These are phyloP conservation scores for Fusarium miscanthi DNA, from an alignment of 2,329 filamentous ascomycete genomes.

Conservation along the genomic window DNA sequence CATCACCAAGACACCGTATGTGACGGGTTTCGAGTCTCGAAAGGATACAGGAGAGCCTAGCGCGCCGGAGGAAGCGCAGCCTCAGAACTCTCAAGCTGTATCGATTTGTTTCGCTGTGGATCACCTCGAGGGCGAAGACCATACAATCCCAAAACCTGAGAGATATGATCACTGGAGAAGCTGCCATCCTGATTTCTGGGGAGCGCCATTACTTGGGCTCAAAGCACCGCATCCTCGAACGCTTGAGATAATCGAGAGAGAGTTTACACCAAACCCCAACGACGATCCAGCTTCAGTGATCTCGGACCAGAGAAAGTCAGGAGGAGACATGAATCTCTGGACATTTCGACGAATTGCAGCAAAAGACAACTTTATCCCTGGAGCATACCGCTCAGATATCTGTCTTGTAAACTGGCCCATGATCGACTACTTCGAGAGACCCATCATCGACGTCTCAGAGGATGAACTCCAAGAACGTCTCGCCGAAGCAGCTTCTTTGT, in stretches of 20 bases:
- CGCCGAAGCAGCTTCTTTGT: constrained; percentile 34
- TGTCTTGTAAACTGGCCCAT: constrained; percentile 48
- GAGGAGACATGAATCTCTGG: constrained; percentile 47
- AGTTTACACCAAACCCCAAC: constrained; percentile 43
- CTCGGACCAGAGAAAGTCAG: constrained; percentile 42
- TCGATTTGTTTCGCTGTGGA: constrained; percentile 47
- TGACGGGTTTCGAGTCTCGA: constrained; percentile 43
- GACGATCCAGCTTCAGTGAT: constrained; percentile 41
- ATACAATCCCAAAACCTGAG: constrained; percentile 38
- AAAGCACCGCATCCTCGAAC: constrained; percentile 44
- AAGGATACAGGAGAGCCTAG: constrained; percentile 44
- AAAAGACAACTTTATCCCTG: constrained; percentile 35
- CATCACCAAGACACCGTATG: constrained; percentile 40
- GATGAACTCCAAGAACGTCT: constrained; percentile 32
- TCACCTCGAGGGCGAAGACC: constrained; percentile 43
- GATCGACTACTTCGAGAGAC: constrained; percentile 47
- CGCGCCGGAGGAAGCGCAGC: constrained; percentile 42
- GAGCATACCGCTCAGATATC: constrained; percentile 42
- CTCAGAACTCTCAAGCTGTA: constrained; percentile 44
- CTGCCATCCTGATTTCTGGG: constrained; percentile 44
- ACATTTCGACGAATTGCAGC: constrained; percentile 44
- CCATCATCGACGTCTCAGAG: constrained; percentile 43
- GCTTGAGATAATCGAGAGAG: constrained; percentile 44
- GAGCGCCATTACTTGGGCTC: constrained; percentile 40
- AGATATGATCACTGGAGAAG: constrained; percentile 42